Evolutionary conservation across 331 rosid species (phyloP), one percentile per base, ranked within the genome.

Genomic region (Pyrus hybrid): DNA sequence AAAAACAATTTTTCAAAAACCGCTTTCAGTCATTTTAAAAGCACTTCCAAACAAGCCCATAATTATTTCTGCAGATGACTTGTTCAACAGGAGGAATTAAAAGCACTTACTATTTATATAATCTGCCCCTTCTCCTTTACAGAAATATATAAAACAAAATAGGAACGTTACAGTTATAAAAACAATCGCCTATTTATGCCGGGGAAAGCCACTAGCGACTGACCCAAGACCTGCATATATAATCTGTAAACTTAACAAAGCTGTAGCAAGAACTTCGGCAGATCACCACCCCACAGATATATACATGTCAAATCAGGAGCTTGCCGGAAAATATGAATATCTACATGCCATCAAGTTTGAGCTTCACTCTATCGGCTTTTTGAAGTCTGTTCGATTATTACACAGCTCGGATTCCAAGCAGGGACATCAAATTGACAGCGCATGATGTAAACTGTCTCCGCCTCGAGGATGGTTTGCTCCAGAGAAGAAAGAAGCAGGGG

Each of bases 251-350:
- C 47, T 41, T 73, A 32, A 61, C 61, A 73, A 74, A 43, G 62
- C 77, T n/a, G 77, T 28, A 20, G 61, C 11, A 21, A 17, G 1
- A 56, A 74, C 70, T 74, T 61, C 1, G 70, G 77, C 70, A 43
- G 70, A 62, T 18, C 14, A n/a, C 8, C 33, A 37, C 21, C 77
- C 70, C 8, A 13, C 62, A 37, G 13, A 43, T 63, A 74, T 63
- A 20, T 74, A 74, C 77, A 74, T 28, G 77, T 63, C 70, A 74
- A 74, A 12, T 45, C 30, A 2, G 77, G 70, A 37, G 70, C 45
- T 43, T 62, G 47, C 70, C n/a, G 8, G 70, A 37, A 37, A 41
- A 73, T 61, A 51, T 1, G 13, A 45, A 45, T 73, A 73, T 73
- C 21, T 73, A 61, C 77, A 73, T 29, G 63, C 70, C 77, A 8